Base-by-base conservation (phyloP, 495 filamentous ascomycete species). In the Emericellopsis terricola region DNA sequence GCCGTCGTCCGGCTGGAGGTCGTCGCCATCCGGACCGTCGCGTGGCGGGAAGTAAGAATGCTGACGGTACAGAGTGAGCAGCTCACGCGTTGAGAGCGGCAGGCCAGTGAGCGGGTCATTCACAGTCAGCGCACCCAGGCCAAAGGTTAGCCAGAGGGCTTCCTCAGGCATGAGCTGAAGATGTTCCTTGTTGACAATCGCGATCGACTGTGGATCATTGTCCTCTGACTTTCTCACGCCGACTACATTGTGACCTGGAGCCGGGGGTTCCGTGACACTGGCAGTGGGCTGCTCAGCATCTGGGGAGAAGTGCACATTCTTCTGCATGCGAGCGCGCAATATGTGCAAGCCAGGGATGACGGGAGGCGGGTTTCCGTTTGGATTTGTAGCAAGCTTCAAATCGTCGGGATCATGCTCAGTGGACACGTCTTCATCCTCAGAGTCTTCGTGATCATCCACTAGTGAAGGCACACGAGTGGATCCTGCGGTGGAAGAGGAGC, bases 161-260 rank as follows among this genome's bases (percentile, higher is more conserved):
- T 99, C 89, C 48, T 94, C 87, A 2, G 75, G 68, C 6, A 76
- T 80, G 14, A 96, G 61, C 47, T 99, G 89, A 19, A 93, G 74
- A 46, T 93, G 85, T 41, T 99, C 89, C 56, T 85, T 71, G 47
- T 94, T 74, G 30, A 64, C 43, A 27, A 92, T 58, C 19, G 55
- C 47, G 9, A 24, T 31, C 3, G 40, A 16, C 6, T n/a, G 18
- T 8, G 38, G 28, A 2, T 42, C 33, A 27, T 3, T 40, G 10
- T 31, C 19, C n/a, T 15, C 15, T 15, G 36, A 2, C 4, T n/a
- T n/a, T n/a, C n/a, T n/a, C n/a, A n/a, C n/a, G n/a, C n/a, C n/a
- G n/a, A n/a, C n/a, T 31, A 23, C 3, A 30, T 8, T 31, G 15
- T 8, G 29, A 14, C 23, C 23, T 26, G 7, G 6, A 26, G 6